Percentiles rank a stretch among this genome's conserved stretches.
Conservation (phyloP, 1,284 basidiomycete species). For the Naganishia sp. region DNA sequence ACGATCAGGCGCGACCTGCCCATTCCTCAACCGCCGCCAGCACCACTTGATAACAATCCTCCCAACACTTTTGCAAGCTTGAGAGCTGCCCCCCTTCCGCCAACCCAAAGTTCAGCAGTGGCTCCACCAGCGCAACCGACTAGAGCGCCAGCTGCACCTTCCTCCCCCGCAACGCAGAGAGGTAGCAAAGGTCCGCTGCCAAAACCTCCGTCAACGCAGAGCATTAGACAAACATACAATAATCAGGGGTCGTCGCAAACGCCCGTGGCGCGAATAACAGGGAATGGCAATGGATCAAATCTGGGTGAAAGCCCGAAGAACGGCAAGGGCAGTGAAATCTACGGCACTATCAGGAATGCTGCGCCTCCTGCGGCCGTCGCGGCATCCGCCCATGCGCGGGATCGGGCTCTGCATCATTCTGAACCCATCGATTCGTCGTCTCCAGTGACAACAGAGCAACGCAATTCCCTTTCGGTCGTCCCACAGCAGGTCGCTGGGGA, state of each 20-base stretch:
- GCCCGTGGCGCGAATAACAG: not conserved
- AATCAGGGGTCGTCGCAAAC: conserved; percentile 3
- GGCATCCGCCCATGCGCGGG: conserved; percentile 15
- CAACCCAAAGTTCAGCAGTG: conserved; percentile 13
- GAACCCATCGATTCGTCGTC: not conserved
- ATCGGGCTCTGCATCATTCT: conserved; percentile 11
- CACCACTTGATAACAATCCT: conserved; percentile 37
- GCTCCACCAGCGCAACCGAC: conserved; percentile 2
- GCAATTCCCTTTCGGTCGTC: not conserved
- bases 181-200: conserved; percentile 23
- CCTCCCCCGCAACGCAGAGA: conserved; percentile 16
- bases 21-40: conserved; percentile 33
- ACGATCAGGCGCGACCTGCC: conserved; percentile 48
- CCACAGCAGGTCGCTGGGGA: not conserved
- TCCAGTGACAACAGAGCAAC: not conserved
- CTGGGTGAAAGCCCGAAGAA: conserved; percentile 9
- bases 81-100: conserved; percentile 19
- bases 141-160: not conserved
- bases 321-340: conserved; percentile 34
- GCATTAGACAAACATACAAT: conserved; percentile 11
- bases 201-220: conserved; percentile 27
- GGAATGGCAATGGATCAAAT: not conserved
- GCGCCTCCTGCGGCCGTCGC: conserved; percentile 7
- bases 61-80: conserved; percentile 5
- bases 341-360: conserved; percentile 38